A percentile compares a stretch with the other conserved stretches of the same genome.
phyloP scores from a whole-genome alignment of 2,329 filamentous ascomycete genomes.

The Colletotrichum endophyticum region DNA sequence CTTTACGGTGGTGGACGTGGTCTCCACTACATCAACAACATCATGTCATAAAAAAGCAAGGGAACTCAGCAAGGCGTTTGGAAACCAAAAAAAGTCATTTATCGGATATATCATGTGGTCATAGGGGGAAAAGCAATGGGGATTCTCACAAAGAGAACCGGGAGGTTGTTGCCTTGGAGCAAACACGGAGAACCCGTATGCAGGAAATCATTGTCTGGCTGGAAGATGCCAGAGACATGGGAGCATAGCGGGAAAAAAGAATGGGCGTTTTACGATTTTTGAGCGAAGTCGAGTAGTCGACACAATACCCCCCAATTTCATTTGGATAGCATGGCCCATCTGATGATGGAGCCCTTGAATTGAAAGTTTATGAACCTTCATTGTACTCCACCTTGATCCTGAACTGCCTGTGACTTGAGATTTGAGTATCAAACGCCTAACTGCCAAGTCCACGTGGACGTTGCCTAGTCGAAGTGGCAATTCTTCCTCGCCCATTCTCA shows the following conservation, averaged over 20 bases:
- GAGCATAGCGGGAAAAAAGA: background rate
- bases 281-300: background rate
- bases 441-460: background rate
- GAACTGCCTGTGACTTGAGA: too few species aligned
- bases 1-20: too few species aligned
- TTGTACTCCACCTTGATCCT: too few species aligned
- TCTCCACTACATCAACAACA: background rate
- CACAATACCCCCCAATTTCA: conserved; percentile 34
- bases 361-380: background rate
- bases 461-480: background rate
- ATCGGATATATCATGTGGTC: background rate
- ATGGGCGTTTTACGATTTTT: conserved; percentile 37
- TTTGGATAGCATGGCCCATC: background rate
- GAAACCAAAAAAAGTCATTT: conserved; percentile 1
- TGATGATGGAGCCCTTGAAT: conserved; percentile 5
- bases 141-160: background rate
- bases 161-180: conserved; percentile 35
- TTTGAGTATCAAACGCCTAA: background rate
- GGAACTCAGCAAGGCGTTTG: background rate
- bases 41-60: background rate
- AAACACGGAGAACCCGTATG: conserved; percentile 21
- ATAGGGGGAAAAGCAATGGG: background rate
- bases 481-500: background rate
- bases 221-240: conserved; percentile 28
- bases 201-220: conserved; percentile 24